Evolutionary conservation across 73 alveolate genomes (phyloP).

Genomic region (Effrenium voratum): DNA sequence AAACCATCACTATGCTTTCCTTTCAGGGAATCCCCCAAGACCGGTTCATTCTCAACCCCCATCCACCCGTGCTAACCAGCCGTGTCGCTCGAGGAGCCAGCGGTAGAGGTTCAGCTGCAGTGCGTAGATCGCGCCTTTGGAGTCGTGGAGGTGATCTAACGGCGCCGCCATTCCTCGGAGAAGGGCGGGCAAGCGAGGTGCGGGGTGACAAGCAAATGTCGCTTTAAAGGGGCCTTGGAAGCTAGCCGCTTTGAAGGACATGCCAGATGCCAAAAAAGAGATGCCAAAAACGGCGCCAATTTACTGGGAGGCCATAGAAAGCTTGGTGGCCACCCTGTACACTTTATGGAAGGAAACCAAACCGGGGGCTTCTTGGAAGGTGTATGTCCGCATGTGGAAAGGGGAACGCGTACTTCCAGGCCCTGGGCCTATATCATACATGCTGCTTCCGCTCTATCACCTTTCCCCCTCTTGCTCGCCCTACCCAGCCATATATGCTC

Average conservation of each 20-base stretch:
- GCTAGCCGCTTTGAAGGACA: background rate
- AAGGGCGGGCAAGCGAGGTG: background rate
- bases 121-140: constrained; percentile 45
- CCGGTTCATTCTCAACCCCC: background rate
- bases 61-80: background rate
- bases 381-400: too few relatives aligned
- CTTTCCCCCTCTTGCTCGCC: too few relatives aligned
- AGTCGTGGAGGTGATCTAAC: constrained; percentile 39
- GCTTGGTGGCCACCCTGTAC: background rate
- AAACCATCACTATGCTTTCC: background rate
- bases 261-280: background rate
- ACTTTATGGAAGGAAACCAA: background rate
- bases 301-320: background rate
- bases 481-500: too few relatives aligned
- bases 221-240: background rate
- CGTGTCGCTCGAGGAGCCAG: constrained; percentile 45
- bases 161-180: constrained; percentile 18
- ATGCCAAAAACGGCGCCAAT: too few relatives aligned
- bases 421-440: too few relatives aligned
- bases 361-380: too few relatives aligned
- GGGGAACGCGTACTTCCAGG: too few relatives aligned
- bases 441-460: too few relatives aligned
- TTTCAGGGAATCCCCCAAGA: background rate
- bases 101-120: constrained; percentile 72
- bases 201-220: background rate